Conservation (phyloP, 1,139 yeast genomes). For the Hyphopichia burtonii region DNA sequence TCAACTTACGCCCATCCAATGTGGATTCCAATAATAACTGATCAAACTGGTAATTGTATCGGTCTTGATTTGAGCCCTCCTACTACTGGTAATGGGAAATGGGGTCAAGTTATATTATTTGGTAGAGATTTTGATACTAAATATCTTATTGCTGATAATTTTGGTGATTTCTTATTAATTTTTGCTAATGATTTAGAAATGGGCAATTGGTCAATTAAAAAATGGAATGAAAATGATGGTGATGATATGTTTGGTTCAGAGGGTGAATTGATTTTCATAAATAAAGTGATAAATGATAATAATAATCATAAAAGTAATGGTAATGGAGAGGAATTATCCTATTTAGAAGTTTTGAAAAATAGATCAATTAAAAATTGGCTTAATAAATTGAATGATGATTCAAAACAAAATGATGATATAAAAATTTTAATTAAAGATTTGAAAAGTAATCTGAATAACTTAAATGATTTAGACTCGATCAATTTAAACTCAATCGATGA, state of each 20-base stretch:
- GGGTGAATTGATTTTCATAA: conserved; percentile 69
- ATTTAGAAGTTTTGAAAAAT: conserved; percentile 59
- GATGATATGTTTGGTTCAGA: conserved; percentile 52
- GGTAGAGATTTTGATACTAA: conserved; percentile 90
- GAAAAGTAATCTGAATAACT: conserved; percentile 8
- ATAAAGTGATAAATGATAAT: conserved; percentile 22
- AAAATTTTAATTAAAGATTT: conserved; percentile 24
- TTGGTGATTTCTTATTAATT: conserved; percentile 79
- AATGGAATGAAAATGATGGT: conserved; percentile 19
- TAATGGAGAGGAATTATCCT: conserved; percentile 50
- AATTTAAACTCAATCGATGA: conserved; percentile 23
- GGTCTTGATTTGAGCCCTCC: conserved; percentile 91
- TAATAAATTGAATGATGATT: conserved; percentile 16
- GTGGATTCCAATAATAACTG: conserved; percentile 91
- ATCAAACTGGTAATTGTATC: conserved; percentile 84
- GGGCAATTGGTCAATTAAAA: conserved; percentile 70
- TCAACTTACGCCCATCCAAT: conserved; percentile 77
- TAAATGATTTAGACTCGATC: conserved; percentile 1
- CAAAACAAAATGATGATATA: conserved; percentile 14
- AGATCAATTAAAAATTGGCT: conserved; percentile 36
- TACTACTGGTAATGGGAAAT: conserved; percentile 50
- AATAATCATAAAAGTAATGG: conserved; percentile 14
- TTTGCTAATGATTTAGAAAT: conserved; percentile 83
- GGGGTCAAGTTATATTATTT: conserved; percentile 85
- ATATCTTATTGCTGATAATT: conserved; percentile 72